Percentiles rank a stretch among this genome's conserved stretches.
phyloP scores from a whole-genome alignment of 768 basidiomycete genomes.

The Lactifluus echinatus region DNA sequence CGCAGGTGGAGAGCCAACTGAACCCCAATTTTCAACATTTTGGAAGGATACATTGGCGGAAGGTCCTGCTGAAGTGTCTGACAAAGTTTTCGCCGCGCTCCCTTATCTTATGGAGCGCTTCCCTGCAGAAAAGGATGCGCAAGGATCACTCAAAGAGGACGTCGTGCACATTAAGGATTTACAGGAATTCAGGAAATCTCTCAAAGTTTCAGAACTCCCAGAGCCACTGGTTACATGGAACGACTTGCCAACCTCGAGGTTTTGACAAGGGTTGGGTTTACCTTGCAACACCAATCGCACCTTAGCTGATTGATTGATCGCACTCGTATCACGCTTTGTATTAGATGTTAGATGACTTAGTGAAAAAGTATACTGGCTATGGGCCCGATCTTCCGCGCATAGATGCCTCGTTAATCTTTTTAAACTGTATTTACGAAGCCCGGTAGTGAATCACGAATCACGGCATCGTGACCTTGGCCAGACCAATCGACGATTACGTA shows the following conservation, averaged over 20 bases:
- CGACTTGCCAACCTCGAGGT: conserved; percentile 55
- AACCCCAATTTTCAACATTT: conserved; percentile 53
- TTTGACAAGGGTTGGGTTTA: conserved; percentile 28
- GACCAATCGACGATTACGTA: conserved; percentile 3
- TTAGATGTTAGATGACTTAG: background rate
- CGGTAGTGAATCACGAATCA: background rate
- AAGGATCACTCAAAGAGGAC: conserved; percentile 35
- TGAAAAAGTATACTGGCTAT: background rate
- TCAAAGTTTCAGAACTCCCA: conserved; percentile 49
- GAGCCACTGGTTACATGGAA: conserved; percentile 66
- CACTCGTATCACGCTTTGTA: background rate
- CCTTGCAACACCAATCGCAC: background rate
- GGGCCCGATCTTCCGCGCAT: background rate
- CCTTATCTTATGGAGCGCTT: conserved; percentile 47
- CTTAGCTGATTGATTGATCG: background rate
- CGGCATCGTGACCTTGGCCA: background rate
- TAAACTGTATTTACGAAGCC: background rate
- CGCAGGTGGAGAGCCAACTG: conserved; percentile 43
- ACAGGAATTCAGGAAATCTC: conserved; percentile 51
- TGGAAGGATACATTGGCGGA: conserved; percentile 41
- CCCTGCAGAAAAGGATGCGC: conserved; percentile 46
- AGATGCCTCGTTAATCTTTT: background rate
- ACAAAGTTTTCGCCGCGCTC: conserved; percentile 44
- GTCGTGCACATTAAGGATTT: conserved; percentile 60
- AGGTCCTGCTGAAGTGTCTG: conserved; percentile 31